Evolutionary conservation across 2,329 filamentous ascomycete genomes (phyloP).

Genomic region (Cylindrodendrum hubeiense): DNA sequence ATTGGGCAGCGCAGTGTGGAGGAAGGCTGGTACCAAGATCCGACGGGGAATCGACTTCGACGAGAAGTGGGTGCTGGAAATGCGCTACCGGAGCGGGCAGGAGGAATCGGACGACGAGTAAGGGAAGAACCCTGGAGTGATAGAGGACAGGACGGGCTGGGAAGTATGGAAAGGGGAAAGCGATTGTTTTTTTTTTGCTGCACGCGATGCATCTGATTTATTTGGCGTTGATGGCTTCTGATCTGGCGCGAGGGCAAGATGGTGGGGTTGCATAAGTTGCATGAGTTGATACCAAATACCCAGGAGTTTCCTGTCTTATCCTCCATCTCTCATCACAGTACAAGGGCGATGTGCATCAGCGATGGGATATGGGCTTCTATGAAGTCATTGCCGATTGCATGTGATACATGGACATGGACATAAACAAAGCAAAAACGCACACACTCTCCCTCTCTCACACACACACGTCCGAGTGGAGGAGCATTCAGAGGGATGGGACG

Average conservation of each 20-base stretch:
- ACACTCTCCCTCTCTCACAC: too few relatives aligned
- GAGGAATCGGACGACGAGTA: conserved; percentile 44
- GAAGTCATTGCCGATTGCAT: not conserved
- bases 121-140: conserved; percentile 1
- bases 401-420: not conserved
- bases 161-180: conserved; percentile 17
- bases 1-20: conserved; percentile 84
- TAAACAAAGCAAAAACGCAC: not conserved
- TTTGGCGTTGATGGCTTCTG: conserved; percentile 34
- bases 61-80: conserved; percentile 84
- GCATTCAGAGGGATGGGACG: not conserved
- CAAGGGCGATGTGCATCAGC: not conserved
- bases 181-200: conserved; percentile 35
- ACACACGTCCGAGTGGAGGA: not conserved
- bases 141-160: conserved; percentile 2
- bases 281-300: conserved; percentile 44
- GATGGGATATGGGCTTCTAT: too few relatives aligned
- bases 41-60: conserved; percentile 91
- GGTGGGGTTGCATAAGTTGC: conserved; percentile 23
- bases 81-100: conserved; percentile 63
- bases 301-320: conserved; percentile 36
- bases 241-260: conserved; percentile 26
- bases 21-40: conserved; percentile 83
- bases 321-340: not conserved
- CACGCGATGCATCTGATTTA: conserved; percentile 30